phyloP scores from a whole-genome alignment of 169 alveolate species.

The Cryptosporidium tyzzeri region DNA sequence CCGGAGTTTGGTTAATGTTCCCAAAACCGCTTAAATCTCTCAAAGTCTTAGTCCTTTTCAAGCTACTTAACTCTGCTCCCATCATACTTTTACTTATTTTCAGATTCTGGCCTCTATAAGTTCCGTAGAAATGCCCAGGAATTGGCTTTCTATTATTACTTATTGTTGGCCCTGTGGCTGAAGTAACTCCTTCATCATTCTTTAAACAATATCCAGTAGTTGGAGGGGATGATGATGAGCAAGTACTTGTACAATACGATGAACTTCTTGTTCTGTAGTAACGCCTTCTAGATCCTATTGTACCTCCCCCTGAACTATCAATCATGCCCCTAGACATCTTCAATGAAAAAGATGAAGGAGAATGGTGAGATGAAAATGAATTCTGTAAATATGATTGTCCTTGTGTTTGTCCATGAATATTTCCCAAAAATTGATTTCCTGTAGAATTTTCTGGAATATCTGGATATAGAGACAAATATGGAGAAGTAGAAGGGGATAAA shows the following conservation, averaged over 20 bases:
- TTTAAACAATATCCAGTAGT: background rate
- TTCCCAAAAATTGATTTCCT: background rate
- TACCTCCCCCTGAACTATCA: background rate
- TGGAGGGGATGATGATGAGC: background rate
- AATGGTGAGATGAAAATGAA: background rate
- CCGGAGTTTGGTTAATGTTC: background rate
- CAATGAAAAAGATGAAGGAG: constrained; percentile 2
- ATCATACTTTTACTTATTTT: constrained; percentile 23
- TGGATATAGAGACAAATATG: background rate
- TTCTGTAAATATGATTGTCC: background rate
- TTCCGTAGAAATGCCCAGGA: constrained; percentile 31
- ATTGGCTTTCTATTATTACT: background rate
- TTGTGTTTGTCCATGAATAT: background rate
- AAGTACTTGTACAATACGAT: background rate
- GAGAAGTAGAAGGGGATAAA: background rate
- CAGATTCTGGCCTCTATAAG: constrained; percentile 34
- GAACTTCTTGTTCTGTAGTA: background rate
- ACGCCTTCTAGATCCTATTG: background rate
- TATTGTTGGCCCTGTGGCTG: background rate
- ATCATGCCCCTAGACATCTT: background rate
- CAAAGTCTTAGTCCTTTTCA: background rate
- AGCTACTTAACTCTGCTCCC: constrained; percentile 14
- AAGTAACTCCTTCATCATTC: background rate
- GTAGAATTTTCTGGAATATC: background rate
- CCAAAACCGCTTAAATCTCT: background rate